phyloP scores from a whole-genome alignment of 139 green algal species.

The Coccomyxa sp. region DNA sequence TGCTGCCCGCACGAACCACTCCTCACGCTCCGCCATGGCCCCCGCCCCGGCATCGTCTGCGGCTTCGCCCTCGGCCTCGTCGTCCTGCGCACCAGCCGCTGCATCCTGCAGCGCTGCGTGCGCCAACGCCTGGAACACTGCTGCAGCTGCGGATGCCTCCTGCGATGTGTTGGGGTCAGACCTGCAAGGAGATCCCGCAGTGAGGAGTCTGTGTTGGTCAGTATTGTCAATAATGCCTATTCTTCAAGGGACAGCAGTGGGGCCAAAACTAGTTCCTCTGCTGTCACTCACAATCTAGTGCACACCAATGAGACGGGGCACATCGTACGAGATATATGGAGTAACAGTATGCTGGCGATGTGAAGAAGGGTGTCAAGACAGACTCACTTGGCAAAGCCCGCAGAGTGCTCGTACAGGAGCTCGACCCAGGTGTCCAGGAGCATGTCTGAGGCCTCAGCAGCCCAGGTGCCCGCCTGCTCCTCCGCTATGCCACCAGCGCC shows the following conservation, averaged over 20 bases:
- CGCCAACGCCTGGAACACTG: slow-evolving; percentile 39
- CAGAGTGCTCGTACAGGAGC: slow-evolving; percentile 12
- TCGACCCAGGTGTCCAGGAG: slow-evolving; percentile 52
- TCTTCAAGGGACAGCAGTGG: too few species aligned
- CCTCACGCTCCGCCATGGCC: slow-evolving; percentile 15
- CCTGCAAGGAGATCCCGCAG: too few species aligned
- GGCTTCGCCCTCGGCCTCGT: slow-evolving; percentile 57
- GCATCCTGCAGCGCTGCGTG: slow-evolving; percentile 44
- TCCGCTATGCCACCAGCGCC: slow-evolving; percentile 14
- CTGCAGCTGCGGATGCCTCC: slow-evolving; percentile 17
- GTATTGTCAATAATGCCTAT: too few species aligned
- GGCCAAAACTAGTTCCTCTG: too few species aligned
- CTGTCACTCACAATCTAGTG: too few species aligned
- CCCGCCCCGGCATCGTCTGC: slow-evolving; percentile 20
- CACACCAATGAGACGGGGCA: too few species aligned
- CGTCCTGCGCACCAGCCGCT: slow-evolving; percentile 50
- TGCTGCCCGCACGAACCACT: slow-evolving; percentile 53
- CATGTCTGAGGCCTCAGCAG: slow-evolving; percentile 44
- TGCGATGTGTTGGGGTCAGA: too few species aligned
- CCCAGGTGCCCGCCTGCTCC: slow-evolving; percentile 32
- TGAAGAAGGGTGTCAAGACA: too few species aligned
- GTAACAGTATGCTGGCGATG: too few species aligned
- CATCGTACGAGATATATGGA: too few species aligned
- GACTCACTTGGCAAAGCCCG: too few species aligned
- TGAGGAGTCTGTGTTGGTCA: too few species aligned